Evolutionary conservation across 192 early-diverging fungal species (phyloP).

Genomic region (Coemansia sp.): DNA sequence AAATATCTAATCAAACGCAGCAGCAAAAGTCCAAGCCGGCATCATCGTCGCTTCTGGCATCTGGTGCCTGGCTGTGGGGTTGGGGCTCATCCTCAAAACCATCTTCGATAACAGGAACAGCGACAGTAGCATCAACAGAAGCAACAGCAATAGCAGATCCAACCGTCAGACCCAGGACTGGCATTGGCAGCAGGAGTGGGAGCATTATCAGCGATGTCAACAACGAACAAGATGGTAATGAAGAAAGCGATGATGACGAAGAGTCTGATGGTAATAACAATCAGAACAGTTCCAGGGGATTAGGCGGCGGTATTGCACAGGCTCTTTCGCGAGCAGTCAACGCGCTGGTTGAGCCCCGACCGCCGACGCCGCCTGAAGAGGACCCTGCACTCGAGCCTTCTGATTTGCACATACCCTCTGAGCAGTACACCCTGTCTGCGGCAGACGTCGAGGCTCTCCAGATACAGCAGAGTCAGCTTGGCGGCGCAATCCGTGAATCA

Average conservation of each 20-base stretch:
- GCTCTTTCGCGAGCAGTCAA: conserved; percentile 44
- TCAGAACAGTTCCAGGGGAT: background rate
- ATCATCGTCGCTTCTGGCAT: background rate
- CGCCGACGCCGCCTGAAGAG: conserved; percentile 41
- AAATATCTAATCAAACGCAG: background rate
- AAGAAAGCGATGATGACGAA: background rate
- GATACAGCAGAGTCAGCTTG: background rate
- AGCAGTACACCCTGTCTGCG: conserved; percentile 3
- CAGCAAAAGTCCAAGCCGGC: background rate
- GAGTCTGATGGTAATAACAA: background rate
- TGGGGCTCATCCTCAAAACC: conserved; percentile 11
- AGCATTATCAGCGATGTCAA: conserved; percentile 5
- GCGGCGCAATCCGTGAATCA: conserved; percentile 12
- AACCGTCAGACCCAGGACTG: background rate
- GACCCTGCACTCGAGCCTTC: conserved; percentile 26
- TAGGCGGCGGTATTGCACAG: conserved; percentile 28
- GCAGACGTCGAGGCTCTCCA: conserved; percentile 10
- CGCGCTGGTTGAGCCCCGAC: conserved; percentile 36
- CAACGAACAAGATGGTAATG: background rate
- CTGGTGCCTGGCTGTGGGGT: conserved; percentile 32
- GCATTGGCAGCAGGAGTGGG: background rate
- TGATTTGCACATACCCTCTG: background rate
- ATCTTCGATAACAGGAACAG: background rate
- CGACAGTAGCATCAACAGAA: conserved; percentile 1
- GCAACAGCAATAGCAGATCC: conserved; percentile 2